phyloP scores from a whole-genome alignment of 163 green algal species.

The Chlorella variabilis region DNA sequence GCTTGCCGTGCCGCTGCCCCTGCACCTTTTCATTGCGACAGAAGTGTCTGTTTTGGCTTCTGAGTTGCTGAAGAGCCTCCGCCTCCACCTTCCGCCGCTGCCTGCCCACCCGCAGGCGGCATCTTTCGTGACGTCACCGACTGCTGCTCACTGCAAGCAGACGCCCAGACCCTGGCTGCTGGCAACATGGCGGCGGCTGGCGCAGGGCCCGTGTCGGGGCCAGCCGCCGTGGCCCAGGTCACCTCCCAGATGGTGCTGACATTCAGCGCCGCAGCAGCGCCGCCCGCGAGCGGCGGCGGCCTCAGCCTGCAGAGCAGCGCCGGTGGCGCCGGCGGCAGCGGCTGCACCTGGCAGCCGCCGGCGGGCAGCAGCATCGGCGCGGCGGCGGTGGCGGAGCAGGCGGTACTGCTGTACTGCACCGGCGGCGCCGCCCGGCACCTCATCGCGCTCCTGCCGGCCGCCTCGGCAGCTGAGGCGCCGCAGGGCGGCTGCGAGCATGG shows the following conservation, averaged over 20 bases:
- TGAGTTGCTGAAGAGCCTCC: no score
- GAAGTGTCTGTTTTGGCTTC: no score
- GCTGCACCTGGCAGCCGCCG: slow-evolving; percentile 14
- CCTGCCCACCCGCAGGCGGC: neutral
- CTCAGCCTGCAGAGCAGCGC: slow-evolving; percentile 1
- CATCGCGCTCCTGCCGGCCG: slow-evolving; percentile 1
- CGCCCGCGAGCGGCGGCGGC: neutral
- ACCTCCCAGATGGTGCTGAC: neutral
- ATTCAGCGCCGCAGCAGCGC: neutral
- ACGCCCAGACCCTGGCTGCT: slow-evolving; percentile 32
- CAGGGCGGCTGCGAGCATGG: neutral
- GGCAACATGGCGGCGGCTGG: slow-evolving; percentile 3
- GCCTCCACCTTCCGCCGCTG: neutral
- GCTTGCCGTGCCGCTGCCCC: no score
- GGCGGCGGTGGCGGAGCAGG: neutral
- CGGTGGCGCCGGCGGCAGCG: neutral
- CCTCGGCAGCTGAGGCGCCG: neutral
- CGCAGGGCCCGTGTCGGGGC: neutral
- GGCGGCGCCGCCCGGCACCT: slow-evolving; percentile 21
- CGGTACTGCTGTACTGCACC: slow-evolving; percentile 24
- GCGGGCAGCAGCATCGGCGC: slow-evolving; percentile 17
- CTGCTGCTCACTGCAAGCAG: neutral
- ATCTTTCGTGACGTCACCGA: slow-evolving; percentile 38
- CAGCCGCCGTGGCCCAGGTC: slow-evolving; percentile 5
- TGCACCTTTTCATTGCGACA: no score